phyloP scores from a whole-genome alignment of 1,139 yeast genomes.

The Pichia cactophila region DNA sequence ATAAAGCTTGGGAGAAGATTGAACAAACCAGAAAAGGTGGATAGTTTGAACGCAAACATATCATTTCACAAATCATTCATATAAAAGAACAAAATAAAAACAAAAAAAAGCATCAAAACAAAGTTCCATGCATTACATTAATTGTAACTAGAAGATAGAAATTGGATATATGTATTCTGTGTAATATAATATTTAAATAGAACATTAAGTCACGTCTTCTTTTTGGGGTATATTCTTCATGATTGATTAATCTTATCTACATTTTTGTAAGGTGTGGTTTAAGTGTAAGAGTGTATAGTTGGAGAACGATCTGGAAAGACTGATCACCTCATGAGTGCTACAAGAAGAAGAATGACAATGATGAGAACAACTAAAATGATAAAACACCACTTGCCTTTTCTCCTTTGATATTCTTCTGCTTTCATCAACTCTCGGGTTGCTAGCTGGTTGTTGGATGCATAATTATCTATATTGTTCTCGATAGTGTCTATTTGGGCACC shows the following conservation, averaged over 20 bases:
- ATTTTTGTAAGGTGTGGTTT: too few relatives aligned
- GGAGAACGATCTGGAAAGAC: neutral
- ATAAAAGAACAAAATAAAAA: neutral
- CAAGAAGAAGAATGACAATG: slow-evolving; percentile 36
- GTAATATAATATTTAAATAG: neutral
- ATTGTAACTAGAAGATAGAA: neutral
- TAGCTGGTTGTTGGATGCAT: slow-evolving; percentile 59
- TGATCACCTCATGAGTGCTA: slow-evolving; percentile 32
- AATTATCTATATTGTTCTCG: slow-evolving; percentile 65
- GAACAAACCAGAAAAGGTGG: slow-evolving; percentile 56
- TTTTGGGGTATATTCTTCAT: slow-evolving; percentile 1
- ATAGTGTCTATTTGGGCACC: slow-evolving; percentile 78
- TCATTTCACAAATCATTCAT: neutral
- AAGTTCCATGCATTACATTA: neutral
- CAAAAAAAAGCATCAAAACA: neutral
- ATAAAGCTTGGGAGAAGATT: slow-evolving; percentile 48
- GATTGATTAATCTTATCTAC: too few relatives aligned
- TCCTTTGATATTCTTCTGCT: slow-evolving; percentile 69
- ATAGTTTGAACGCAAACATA: slow-evolving; percentile 21
- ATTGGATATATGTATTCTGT: neutral
- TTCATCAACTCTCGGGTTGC: slow-evolving; percentile 63
- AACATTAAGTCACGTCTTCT: too few relatives aligned
- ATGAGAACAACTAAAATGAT: slow-evolving; percentile 45
- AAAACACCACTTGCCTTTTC: slow-evolving; percentile 68
- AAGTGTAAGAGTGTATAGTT: neutral